Evolutionary conservation across 345 rosid species (phyloP).

Genomic region (Salix arbutifolia): DNA sequence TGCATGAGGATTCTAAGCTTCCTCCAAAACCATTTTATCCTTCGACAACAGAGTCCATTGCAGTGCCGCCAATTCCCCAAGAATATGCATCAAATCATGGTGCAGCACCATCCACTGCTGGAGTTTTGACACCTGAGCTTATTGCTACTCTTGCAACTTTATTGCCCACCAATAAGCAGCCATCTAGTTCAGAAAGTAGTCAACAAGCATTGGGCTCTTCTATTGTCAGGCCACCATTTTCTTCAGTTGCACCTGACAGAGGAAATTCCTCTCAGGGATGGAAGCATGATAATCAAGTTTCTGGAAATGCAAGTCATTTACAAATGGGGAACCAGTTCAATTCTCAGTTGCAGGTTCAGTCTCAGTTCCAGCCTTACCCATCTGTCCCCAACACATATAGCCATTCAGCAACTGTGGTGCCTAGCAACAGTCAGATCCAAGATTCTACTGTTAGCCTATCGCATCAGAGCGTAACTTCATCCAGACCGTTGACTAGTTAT

Average conservation of each 20-base stretch:
- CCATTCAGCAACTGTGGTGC: slow-evolving; percentile 41
- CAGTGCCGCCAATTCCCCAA: slow-evolving; percentile 35
- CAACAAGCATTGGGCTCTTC: slow-evolving; percentile 45
- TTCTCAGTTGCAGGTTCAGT: slow-evolving; percentile 34
- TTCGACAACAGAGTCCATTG: slow-evolving; percentile 29
- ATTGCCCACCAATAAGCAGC: slow-evolving; percentile 53
- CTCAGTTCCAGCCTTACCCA: slow-evolving; percentile 45
- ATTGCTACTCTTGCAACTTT: slow-evolving; percentile 69
- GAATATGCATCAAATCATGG: slow-evolving; percentile 31
- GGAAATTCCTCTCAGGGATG: slow-evolving; percentile 46
- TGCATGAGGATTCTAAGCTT: slow-evolving; percentile 47
- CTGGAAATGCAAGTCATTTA: slow-evolving; percentile 40
- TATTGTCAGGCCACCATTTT: slow-evolving; percentile 30
- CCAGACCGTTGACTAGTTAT: slow-evolving; percentile 36
- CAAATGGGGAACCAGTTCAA: slow-evolving; percentile 49
- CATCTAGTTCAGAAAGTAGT: slow-evolving; percentile 39
- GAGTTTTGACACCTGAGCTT: slow-evolving; percentile 78
- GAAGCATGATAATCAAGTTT: slow-evolving; percentile 39
- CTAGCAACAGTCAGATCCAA: slow-evolving; percentile 41
- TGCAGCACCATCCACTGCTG: slow-evolving; percentile 44
- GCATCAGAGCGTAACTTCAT: slow-evolving; percentile 43
- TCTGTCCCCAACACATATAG: slow-evolving; percentile 33
- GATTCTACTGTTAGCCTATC: slow-evolving; percentile 42
- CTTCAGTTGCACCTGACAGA: slow-evolving; percentile 35
- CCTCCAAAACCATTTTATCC: slow-evolving; percentile 34